Percentiles rank a stretch among this genome's conserved stretches.
These are phyloP conservation scores for Rosa multiflora DNA, from an alignment of 306 rosid species.

Conservation along the genomic window DNA sequence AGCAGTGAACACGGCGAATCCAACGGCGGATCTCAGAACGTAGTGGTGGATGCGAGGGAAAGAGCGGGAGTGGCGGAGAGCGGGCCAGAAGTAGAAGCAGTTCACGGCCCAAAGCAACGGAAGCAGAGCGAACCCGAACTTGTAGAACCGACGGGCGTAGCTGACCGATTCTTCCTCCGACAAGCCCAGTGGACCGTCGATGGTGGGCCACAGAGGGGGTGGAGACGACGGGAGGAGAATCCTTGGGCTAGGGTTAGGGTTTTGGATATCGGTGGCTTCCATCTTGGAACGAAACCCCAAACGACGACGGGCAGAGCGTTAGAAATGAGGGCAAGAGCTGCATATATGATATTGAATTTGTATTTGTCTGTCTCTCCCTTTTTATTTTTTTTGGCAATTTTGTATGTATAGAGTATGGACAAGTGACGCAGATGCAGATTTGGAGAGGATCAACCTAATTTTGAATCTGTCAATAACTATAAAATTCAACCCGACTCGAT, in stretches of 20 bases:
- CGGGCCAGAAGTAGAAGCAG: slow-evolving; percentile 99
- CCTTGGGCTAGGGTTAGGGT: slow-evolving; percentile 30
- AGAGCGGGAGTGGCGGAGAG: slow-evolving; percentile 69
- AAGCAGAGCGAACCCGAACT: slow-evolving; percentile 74
- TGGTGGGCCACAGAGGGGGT: slow-evolving; percentile 71
- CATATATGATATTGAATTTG: too few relatives aligned
- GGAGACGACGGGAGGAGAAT: slow-evolving; percentile 32
- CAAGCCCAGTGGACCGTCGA: slow-evolving; percentile 73
- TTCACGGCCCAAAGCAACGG: slow-evolving; percentile 96
- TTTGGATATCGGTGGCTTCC: slow-evolving; percentile 10
- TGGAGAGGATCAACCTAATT: too few relatives aligned
- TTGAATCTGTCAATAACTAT: too few relatives aligned
- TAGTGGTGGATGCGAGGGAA: slow-evolving; percentile 79
- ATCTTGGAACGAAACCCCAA: background rate
- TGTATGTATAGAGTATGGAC: too few relatives aligned
- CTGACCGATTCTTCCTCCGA: slow-evolving; percentile 76
- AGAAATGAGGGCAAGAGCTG: background rate
- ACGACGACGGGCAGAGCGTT: background rate
- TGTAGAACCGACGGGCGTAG: slow-evolving; percentile 76
- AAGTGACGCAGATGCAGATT: too few relatives aligned
- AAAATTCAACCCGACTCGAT: too few relatives aligned
- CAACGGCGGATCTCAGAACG: slow-evolving; percentile 72
- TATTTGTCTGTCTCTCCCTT: too few relatives aligned
- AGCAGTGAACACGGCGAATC: slow-evolving; percentile 54
- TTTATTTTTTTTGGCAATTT: too few relatives aligned